Evolutionary conservation across 2,329 filamentous ascomycete genomes (phyloP), one percentile per base, ranked within the genome.

Genomic region (Trichothecium sympodiale): DNA sequence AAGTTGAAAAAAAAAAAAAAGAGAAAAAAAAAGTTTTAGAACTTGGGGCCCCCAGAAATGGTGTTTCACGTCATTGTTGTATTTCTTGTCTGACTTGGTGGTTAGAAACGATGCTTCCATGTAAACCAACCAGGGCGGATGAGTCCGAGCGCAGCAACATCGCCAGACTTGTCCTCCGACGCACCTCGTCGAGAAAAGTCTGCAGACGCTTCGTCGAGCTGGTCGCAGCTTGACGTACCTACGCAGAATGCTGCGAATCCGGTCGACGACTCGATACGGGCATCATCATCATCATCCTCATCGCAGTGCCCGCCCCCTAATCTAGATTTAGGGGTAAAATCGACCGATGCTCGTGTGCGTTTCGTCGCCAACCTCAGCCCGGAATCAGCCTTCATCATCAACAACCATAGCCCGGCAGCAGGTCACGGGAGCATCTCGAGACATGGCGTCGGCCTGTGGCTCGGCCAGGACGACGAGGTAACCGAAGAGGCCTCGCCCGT

Each of bases 321-420:
- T n/a, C n/a, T n/a, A n/a, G n/a, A n/a, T n/a, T n/a, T n/a, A n/a
- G n/a, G n/a, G n/a, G n/a, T 28, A 15, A 38, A 33, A 7, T 17
- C 17, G 8, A 34, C 35, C 27, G 35, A 46, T 10, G 40, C 36
- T 26, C 38, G 30, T 25, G 33, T 38, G 28, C 41, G 38, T 29
- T 49, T 49, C 26, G 46, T 49, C 16, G 46, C 44, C 12, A 41
- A 48, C 30, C 31, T 49, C 12, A 46, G 44, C 35, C 46, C 46
- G 4, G 46, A 49, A 26, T 45, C 44, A 3, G 40, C 46, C 4
- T 49, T 49, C 34, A 42, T 49, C 15, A 44, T 43, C 28, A 42
- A 46, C 17, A 34, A 29, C 17, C 36, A 32, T 13, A 36, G 28
- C 13, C 32, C 29, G 12, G 29, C 31, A 9, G n/a, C n/a, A n/a